These are phyloP conservation scores for Claviceps sp. DNA, from an alignment of 2,329 filamentous ascomycete genomes.

Conservation along the genomic window DNA sequence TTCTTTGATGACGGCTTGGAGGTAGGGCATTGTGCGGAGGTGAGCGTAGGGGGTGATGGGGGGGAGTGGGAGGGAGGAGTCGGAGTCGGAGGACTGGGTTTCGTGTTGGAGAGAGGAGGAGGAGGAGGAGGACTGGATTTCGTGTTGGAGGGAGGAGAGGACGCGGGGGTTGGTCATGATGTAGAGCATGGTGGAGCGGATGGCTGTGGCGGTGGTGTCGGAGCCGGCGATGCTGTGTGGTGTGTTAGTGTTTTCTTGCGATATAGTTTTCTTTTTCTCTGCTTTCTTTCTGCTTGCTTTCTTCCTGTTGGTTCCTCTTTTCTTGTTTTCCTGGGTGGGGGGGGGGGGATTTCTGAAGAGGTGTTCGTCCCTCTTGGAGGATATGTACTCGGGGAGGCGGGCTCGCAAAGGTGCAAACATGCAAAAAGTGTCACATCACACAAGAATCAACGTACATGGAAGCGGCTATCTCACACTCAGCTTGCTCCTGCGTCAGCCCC, in stretches of 20 bases:
- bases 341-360: too few species aligned
- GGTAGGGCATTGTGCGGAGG: slow-evolving; percentile 24
- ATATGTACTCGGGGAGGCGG: too few species aligned
- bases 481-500: slow-evolving; percentile 23
- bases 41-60: slow-evolving; percentile 18
- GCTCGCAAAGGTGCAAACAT: too few species aligned
- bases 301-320: not conserved
- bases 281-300: not conserved
- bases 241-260: not conserved
- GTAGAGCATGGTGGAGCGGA: slow-evolving; percentile 38
- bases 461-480: slow-evolving; percentile 30
- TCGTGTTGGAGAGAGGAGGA: slow-evolving; percentile 24
- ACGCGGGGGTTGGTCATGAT: slow-evolving; percentile 34
- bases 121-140: slow-evolving; percentile 6
- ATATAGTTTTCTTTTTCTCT: not conserved
- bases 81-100: slow-evolving; percentile 6
- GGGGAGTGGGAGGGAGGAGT: slow-evolving; percentile 6
- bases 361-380: too few species aligned
- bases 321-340: not conserved
- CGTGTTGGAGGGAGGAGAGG: slow-evolving; percentile 27
- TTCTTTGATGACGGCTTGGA: slow-evolving; percentile 37
- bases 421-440: too few species aligned
- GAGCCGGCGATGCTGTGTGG: slow-evolving; percentile 26
- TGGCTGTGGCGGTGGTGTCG: slow-evolving; percentile 41
- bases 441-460: slow-evolving; percentile 16